A percentile compares a stretch with the other conserved stretches of the same genome.
Conservation (phyloP, 108 stramenopile species). For the Nitzschia sp. region DNA sequence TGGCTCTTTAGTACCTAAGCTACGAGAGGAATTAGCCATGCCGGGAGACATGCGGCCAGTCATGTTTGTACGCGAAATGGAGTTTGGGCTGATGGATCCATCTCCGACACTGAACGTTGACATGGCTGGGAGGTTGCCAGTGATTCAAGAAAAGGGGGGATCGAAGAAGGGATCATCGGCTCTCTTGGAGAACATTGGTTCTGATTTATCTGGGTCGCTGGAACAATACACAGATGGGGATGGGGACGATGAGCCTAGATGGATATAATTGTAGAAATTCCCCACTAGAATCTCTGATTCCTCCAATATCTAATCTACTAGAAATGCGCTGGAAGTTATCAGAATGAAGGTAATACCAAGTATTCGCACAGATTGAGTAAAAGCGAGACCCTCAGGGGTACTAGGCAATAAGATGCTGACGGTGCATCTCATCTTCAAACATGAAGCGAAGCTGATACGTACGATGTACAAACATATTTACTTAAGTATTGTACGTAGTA, state of each 20-base stretch:
- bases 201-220: neutral
- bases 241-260: neutral
- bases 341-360: no score
- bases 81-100: neutral
- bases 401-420: no score
- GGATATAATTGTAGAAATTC: conserved; percentile 1
- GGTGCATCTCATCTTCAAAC: no score
- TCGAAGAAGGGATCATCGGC: neutral
- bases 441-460: no score
- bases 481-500: no score
- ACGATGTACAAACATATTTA: no score
- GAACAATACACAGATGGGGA: conserved; percentile 7
- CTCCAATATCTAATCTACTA: no score
- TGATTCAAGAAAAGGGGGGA: neutral
- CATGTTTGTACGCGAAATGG: neutral
- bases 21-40: neutral
- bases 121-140: neutral
- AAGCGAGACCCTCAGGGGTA: no score
- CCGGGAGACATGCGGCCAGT: neutral
- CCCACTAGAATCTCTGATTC: no score
- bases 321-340: no score
- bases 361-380: no score
- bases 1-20: neutral
- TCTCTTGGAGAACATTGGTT: neutral
- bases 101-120: neutral